phyloP scores from a whole-genome alignment of 2,329 filamentous ascomycete genomes.

The Fusarium sterilihyphosum region DNA sequence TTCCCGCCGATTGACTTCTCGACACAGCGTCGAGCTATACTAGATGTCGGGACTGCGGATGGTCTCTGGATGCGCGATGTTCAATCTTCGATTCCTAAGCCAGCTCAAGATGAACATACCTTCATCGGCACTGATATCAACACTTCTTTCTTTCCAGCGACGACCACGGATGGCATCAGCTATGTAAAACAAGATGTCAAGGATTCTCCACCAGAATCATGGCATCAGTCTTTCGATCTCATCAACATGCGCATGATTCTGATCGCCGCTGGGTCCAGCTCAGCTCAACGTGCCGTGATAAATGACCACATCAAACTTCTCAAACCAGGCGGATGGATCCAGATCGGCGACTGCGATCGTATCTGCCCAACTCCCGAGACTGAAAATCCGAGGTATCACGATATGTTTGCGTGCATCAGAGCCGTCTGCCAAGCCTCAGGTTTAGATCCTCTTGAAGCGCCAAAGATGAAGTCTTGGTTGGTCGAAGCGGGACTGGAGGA shows the following conservation, averaged over 20 bases:
- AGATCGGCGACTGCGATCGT: conserved; percentile 11
- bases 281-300: neutral
- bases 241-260: conserved; percentile 15
- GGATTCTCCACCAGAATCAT: neutral
- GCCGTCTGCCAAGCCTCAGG: neutral
- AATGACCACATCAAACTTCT: neutral
- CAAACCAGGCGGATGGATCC: conserved; percentile 10
- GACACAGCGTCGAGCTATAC: neutral
- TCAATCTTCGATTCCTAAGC: neutral
- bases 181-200: neutral
- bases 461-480: conserved; percentile 13
- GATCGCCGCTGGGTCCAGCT: neutral
- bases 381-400: neutral
- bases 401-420: conserved; percentile 5
- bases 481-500: neutral
- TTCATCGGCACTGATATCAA: conserved; percentile 16
- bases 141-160: neutral
- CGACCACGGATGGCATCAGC: rapidly evolving
- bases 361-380: neutral
- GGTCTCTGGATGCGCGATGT: conserved; percentile 16
- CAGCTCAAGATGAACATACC: neutral
- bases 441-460: neutral
- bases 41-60: conserved; percentile 7
- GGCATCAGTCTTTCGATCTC: neutral
- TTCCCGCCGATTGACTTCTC: neutral